A percentile compares a stretch with the other conserved stretches of the same genome.
Conservation (phyloP, 768 basidiomycete genomes). For the Phlebiopsis gigantea region DNA sequence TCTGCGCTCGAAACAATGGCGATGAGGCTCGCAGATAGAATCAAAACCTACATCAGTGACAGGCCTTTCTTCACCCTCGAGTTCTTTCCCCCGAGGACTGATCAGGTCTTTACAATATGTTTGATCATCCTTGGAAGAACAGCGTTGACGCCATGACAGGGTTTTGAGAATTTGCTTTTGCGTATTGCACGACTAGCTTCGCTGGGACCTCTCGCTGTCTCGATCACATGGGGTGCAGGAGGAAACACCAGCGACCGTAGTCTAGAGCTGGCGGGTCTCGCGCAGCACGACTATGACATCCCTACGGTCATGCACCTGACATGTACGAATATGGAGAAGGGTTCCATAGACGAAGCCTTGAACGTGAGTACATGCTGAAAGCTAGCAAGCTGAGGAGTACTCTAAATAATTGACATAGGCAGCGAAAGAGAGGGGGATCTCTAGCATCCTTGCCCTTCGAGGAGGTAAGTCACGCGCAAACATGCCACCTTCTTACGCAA, state of each 20-base stretch:
- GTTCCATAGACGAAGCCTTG: slow-evolving; percentile 81
- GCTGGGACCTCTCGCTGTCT: slow-evolving; percentile 79
- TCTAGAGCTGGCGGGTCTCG: slow-evolving; percentile 78
- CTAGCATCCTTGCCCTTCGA: slow-evolving; percentile 87
- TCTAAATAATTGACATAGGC: slow-evolving; percentile 37
- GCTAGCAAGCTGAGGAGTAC: not conserved
- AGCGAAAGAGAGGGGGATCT: slow-evolving; percentile 77
- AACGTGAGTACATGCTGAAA: slow-evolving; percentile 43
- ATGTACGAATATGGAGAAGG: slow-evolving; percentile 93
- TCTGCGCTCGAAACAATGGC: not conserved
- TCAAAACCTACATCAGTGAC: slow-evolving; percentile 36
- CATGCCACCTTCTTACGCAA: not conserved
- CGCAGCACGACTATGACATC: slow-evolving; percentile 66
- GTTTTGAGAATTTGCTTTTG: slow-evolving; percentile 85
- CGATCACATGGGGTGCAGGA: slow-evolving; percentile 97
- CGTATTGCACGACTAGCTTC: slow-evolving; percentile 80
- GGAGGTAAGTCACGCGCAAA: slow-evolving; percentile 54
- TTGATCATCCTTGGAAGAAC: not conserved
- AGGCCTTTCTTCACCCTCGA: slow-evolving; percentile 91
- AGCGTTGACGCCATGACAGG: slow-evolving; percentile 38
- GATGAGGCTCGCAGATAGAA: slow-evolving; percentile 76
- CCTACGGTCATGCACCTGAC: slow-evolving; percentile 94
- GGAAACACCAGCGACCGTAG: slow-evolving; percentile 86
- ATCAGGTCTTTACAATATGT: slow-evolving; percentile 60
- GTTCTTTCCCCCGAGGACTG: slow-evolving; percentile 95